A percentile compares a stretch with the other conserved stretches of the same genome.
phyloP scores from a whole-genome alignment of 805 yeast species.

The Sungouiozyma intestinalis region DNA sequence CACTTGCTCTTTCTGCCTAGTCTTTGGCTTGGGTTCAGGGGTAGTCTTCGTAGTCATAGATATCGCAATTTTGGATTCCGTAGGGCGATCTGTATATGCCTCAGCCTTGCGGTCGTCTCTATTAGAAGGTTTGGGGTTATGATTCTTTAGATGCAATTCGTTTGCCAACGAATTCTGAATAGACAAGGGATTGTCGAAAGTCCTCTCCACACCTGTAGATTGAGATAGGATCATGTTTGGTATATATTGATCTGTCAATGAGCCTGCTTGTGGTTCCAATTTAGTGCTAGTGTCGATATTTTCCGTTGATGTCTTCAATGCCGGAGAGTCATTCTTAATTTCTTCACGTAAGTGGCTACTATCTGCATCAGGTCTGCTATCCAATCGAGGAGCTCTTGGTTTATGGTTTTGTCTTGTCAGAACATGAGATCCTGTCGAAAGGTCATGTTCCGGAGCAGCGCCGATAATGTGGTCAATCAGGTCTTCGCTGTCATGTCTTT shows the following conservation, averaged over 20 bases:
- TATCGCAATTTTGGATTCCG: background rate
- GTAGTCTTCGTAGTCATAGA: background rate
- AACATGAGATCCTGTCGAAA: conserved; percentile 10
- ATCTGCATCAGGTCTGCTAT: background rate
- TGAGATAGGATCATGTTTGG: conserved; percentile 41
- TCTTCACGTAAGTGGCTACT: background rate
- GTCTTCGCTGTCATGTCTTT: conserved; percentile 14
- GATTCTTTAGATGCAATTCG: conserved; percentile 3
- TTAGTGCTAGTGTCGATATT: background rate
- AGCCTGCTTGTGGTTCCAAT: background rate
- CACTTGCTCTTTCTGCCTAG: background rate
- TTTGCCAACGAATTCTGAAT: conserved; percentile 24
- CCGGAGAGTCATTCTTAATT: background rate
- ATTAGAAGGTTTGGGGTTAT: background rate
- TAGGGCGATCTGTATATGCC: background rate
- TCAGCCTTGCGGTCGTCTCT: background rate
- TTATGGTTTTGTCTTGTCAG: conserved; percentile 12
- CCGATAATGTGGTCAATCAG: conserved; percentile 11
- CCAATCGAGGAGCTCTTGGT: background rate
- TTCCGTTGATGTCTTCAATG: background rate
- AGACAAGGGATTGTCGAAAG: conserved; percentile 28
- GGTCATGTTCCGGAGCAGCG: conserved; percentile 5
- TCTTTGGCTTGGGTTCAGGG: background rate
- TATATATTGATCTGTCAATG: conserved; percentile 25
- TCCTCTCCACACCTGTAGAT: conserved; percentile 41